Percentiles rank a stretch among this genome's conserved stretches.
These are phyloP conservation scores for Rosa persica DNA, from an alignment of 306 rosid species.

Conservation along the genomic window DNA sequence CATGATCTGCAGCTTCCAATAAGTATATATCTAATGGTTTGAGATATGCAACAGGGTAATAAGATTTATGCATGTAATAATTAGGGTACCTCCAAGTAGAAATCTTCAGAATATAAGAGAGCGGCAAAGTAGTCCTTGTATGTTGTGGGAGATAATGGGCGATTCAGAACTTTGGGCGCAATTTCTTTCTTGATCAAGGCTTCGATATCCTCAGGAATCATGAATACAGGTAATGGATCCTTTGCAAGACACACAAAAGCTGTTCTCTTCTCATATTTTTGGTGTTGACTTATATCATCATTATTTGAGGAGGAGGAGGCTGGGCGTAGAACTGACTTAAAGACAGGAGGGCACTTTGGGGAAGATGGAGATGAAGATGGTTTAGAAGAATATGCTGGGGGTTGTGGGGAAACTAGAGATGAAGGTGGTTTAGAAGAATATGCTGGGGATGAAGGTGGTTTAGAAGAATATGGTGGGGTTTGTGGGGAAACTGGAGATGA, in stretches of 20 bases:
- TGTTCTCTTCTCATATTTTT: not conserved
- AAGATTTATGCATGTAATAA: too few species aligned
- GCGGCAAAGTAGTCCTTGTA: slow-evolving; percentile 44
- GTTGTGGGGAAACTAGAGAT: too few species aligned
- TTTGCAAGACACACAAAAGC: slow-evolving; percentile 6
- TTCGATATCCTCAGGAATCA: slow-evolving; percentile 27
- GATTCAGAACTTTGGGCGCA: slow-evolving; percentile 26
- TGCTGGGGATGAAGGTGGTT: too few species aligned
- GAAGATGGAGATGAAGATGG: too few species aligned
- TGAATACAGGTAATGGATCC: slow-evolving; percentile 18
- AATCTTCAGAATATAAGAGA: slow-evolving; percentile 38
- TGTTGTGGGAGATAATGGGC: slow-evolving; percentile 28
- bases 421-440: too few species aligned
- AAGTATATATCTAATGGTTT: not conserved
- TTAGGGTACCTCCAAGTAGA: slow-evolving; percentile 30
- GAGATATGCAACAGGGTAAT: too few species aligned
- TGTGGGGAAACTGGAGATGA: too few species aligned
- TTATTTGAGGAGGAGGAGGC: not conserved
- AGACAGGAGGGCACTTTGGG: not conserved
- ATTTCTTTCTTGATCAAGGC: slow-evolving; percentile 32
- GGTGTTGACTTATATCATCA: not conserved
- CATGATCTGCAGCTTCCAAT: too few species aligned
- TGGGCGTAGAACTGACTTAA: not conserved
- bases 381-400: too few species aligned
- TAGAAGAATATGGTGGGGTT: too few species aligned